Conservation (phyloP, 768 basidiomycete species). For the Termitomyces sp. region DNA sequence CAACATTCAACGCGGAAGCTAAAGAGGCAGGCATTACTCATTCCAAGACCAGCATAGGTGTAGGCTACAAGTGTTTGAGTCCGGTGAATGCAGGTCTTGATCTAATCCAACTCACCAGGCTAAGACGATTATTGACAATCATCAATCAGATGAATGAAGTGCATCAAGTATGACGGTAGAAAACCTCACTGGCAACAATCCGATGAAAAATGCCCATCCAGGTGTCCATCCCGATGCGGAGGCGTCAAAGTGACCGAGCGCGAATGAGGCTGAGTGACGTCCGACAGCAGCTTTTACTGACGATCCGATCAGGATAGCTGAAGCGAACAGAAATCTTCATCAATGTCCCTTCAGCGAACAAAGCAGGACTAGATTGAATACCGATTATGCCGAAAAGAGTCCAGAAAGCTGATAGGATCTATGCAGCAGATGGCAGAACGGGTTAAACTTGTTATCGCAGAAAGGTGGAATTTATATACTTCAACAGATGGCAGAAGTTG, state of each 20-base stretch:
- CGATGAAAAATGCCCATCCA: constrained; percentile 68
- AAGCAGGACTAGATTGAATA: constrained; percentile 11
- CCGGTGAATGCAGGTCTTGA: background rate
- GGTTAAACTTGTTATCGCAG: background rate
- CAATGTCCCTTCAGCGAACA: background rate
- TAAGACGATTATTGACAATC: constrained; percentile 9
- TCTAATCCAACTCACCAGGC: constrained; percentile 22
- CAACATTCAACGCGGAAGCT: background rate
- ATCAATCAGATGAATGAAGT: background rate
- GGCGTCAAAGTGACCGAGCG: constrained; percentile 52
- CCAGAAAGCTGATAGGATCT: constrained; percentile 60
- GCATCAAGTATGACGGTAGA: background rate
- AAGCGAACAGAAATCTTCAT: background rate
- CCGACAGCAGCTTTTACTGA: constrained; percentile 54
- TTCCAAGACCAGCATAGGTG: constrained; percentile 54
- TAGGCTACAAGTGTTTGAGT: constrained; percentile 28
- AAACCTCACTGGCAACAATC: constrained; percentile 45
- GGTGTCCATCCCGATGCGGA: constrained; percentile 63
- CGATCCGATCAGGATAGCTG: constrained; percentile 51
- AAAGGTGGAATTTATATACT: constrained; percentile 21
- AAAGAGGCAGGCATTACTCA: constrained; percentile 33
- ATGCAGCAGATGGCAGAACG: background rate
- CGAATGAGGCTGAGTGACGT: constrained; percentile 48
- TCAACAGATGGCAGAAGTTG: constrained; percentile 43
- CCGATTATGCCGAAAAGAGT: constrained; percentile 52